phyloP scores from a whole-genome alignment of 345 rosid species.

The Theobroma cacao region DNA sequence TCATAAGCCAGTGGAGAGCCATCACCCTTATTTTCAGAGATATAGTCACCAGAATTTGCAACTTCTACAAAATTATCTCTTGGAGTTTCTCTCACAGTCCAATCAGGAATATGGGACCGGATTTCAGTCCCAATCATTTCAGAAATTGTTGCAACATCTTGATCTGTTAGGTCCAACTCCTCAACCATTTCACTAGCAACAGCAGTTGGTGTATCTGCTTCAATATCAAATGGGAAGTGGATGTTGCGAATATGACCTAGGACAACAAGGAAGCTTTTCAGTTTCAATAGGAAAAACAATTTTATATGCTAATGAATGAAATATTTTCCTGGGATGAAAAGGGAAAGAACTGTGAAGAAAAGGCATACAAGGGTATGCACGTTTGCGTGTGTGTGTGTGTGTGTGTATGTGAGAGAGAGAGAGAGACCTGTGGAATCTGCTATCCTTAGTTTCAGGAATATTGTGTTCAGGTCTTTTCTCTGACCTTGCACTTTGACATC shows the following conservation, averaged over 20 bases:
- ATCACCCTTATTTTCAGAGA: conserved; percentile 26
- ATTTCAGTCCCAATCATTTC: conserved; percentile 80
- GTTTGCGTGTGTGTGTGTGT: no score
- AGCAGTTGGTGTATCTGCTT: conserved; percentile 76
- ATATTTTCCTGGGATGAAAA: background rate
- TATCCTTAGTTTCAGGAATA: conserved; percentile 83
- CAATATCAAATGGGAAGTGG: conserved; percentile 91
- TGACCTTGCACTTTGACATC: conserved; percentile 84
- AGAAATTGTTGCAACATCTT: conserved; percentile 73
- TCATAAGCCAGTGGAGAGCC: conserved; percentile 19
- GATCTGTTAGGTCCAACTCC: conserved; percentile 85
- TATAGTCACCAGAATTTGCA: conserved; percentile 19
- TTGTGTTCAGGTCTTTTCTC: conserved; percentile 67
- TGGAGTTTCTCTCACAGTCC: conserved; percentile 46
- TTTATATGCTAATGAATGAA: background rate
- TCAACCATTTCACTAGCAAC: conserved; percentile 98
- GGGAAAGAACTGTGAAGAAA: background rate
- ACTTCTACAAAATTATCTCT: conserved; percentile 11
- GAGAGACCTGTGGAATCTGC: conserved; percentile 70
- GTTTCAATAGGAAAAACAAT: background rate
- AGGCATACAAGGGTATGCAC: background rate
- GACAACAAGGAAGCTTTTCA: conserved; percentile 10
- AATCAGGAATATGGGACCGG: conserved; percentile 62
- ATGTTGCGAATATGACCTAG: conserved; percentile 83
- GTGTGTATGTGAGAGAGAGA: conserved; percentile 11